A percentile compares a stretch with the other conserved stretches of the same genome.
These are phyloP conservation scores for Ganoderma resinaceum DNA, from an alignment of 1,284 basidiomycete species.

Conservation along the genomic window DNA sequence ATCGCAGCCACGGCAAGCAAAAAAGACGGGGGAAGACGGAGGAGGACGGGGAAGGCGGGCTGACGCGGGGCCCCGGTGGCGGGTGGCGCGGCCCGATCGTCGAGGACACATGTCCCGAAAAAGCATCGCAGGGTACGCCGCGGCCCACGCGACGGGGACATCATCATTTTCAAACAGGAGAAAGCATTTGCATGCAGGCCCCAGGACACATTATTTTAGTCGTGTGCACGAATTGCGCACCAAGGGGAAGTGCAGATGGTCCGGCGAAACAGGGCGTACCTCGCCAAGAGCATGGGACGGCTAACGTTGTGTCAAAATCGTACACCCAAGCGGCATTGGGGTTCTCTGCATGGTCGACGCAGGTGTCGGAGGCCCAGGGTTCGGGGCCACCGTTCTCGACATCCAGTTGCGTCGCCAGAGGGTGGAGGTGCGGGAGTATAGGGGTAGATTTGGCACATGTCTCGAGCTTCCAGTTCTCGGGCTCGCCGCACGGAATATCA, in stretches of 20 bases:
- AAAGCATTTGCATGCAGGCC: too few species aligned
- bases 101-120: background rate
- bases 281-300: conserved; percentile 55
- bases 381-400: background rate
- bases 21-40: background rate
- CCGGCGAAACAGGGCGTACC: conserved; percentile 44
- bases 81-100: background rate
- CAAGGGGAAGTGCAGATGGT: background rate
- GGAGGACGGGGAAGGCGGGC: too few species aligned
- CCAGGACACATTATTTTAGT: too few species aligned
- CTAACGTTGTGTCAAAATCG: conserved; percentile 64
- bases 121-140: background rate
- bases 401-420: conserved; percentile 1
- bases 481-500: background rate
- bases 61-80: background rate
- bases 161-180: background rate
- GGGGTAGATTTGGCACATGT: background rate
- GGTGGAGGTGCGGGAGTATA: background rate
- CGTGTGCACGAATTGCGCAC: too few species aligned
- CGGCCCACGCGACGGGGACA: background rate
- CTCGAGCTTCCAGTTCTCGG: background rate
- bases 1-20: background rate
- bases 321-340: conserved; percentile 58
- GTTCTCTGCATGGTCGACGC: conserved; percentile 19
- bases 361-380: background rate